Evolutionary conservation across 352 stramenopile genomes (phyloP).

Genomic region (Globisporangium spinosum): DNA sequence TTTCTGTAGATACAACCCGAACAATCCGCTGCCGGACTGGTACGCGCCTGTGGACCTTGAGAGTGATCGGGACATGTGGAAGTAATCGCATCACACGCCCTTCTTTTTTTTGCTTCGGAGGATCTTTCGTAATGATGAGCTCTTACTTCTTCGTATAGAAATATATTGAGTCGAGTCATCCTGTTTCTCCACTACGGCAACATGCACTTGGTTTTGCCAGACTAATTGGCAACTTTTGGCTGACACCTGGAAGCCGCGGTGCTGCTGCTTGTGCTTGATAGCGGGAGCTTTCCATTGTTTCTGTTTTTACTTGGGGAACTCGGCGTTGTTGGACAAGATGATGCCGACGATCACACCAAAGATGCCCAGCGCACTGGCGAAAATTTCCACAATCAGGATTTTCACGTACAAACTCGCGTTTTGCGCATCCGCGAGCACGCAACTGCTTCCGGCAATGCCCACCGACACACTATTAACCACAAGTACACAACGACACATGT

Average conservation of each 20-base stretch:
- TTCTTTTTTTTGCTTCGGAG: not conserved
- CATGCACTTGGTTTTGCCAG: not conserved
- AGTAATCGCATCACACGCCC: conserved; percentile 23
- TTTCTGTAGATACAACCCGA: conserved; percentile 67
- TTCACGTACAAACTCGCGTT: conserved; percentile 98
- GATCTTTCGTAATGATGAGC: not conserved
- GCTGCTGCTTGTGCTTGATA: not conserved
- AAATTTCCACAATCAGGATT: conserved; percentile 99
- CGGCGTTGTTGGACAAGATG: conserved; percentile 97
- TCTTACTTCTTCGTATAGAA: conserved; percentile 2
- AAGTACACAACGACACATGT: not conserved
- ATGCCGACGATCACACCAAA: conserved; percentile 99
- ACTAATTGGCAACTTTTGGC: not conserved
- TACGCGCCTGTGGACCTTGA: conserved; percentile 81
- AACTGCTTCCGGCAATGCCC: conserved; percentile 96
- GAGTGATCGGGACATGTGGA: conserved; percentile 82
- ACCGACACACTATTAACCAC: conserved; percentile 87
- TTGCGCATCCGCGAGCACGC: conserved; percentile 98
- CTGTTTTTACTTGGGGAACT: conserved; percentile 81
- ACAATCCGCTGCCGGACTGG: conserved; percentile 67
- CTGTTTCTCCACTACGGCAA: not conserved
- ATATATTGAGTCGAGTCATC: conserved; percentile 10
- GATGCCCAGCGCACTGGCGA: conserved; percentile 97
- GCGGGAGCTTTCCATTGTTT: no score
- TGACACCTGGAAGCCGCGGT: not conserved